These are phyloP conservation scores for Ricinus communis DNA, from an alignment of 345 rosid genomes.

Conservation along the genomic window DNA sequence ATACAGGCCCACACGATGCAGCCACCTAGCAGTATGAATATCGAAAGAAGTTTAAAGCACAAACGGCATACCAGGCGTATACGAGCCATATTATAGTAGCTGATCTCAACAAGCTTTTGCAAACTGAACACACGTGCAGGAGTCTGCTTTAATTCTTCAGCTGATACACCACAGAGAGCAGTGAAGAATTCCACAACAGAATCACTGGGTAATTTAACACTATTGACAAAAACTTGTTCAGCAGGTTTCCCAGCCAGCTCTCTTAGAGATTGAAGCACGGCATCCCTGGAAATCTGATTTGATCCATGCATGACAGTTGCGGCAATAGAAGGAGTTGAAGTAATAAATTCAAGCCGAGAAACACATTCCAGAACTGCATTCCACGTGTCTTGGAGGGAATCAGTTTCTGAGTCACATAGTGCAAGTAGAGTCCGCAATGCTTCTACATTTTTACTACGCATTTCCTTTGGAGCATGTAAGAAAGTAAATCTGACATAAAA, in stretches of 20 bases:
- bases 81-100: constrained; percentile 98
- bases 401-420: constrained; percentile 70
- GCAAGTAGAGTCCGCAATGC: constrained; percentile 82
- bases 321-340: constrained; percentile 84
- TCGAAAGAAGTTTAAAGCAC: constrained; percentile 2
- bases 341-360: constrained; percentile 89
- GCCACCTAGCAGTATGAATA: constrained; percentile 6
- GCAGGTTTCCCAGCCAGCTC: constrained; percentile 93
- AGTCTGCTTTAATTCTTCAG: constrained; percentile 91
- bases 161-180: constrained; percentile 96
- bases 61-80: constrained; percentile 79
- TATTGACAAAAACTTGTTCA: constrained; percentile 90
- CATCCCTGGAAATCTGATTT: constrained; percentile 97
- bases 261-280: constrained; percentile 81
- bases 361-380: constrained; percentile 98
- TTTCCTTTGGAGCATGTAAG: constrained; percentile 96
- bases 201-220: constrained; percentile 90
- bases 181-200: constrained; percentile 91
- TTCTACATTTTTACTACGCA: constrained; percentile 97
- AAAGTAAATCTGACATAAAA: constrained; percentile 77
- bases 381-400: constrained; percentile 97
- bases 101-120: constrained; percentile 98
- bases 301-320: constrained; percentile 98
- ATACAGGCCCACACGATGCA: neutral
- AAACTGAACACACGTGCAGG: constrained; percentile 99